Evolutionary conservation across 495 filamentous ascomycete genomes (phyloP).

Genomic region (Physcia stellaris): DNA sequence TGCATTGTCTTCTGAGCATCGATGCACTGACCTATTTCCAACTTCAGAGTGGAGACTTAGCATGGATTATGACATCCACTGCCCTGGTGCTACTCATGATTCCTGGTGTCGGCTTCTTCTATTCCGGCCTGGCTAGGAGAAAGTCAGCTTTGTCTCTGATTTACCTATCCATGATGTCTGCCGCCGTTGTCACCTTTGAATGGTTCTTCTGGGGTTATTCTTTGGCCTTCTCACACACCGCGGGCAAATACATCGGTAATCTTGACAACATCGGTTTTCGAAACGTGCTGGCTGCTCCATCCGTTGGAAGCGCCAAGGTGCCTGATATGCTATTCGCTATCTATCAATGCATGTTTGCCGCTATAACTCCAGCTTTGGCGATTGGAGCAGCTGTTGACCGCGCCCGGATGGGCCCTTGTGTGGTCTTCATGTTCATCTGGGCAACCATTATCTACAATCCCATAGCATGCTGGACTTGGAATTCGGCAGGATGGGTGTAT

Average conservation of each 20-base stretch:
- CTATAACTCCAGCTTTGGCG: constrained; percentile 40
- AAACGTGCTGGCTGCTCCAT: constrained; percentile 36
- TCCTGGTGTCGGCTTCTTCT: constrained; percentile 66
- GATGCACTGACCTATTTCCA: too few species aligned
- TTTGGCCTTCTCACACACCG: constrained; percentile 35
- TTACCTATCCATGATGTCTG: constrained; percentile 42
- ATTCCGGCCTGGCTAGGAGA: constrained; percentile 41
- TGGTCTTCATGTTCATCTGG: constrained; percentile 46
- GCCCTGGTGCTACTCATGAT: constrained; percentile 92
- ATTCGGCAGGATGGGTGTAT: constrained; percentile 41
- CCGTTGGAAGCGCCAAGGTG: constrained; percentile 30
- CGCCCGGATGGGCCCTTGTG: constrained; percentile 38
- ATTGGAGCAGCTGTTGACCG: constrained; percentile 41
- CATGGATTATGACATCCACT: constrained; percentile 73
- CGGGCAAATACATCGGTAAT: constrained; percentile 39
- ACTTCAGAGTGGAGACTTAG: constrained; percentile 76
- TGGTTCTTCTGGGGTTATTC: constrained; percentile 44
- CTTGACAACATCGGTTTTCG: constrained; percentile 40
- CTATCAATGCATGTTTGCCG: constrained; percentile 45
- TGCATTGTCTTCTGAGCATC: too few species aligned
- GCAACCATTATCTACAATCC: constrained; percentile 47
- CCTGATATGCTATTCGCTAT: constrained; percentile 45
- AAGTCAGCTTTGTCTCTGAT: constrained; percentile 43
- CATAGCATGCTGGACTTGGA: constrained; percentile 49
- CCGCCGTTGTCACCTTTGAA: constrained; percentile 18